Evolutionary conservation across 192 early-diverging fungal species (phyloP), one percentile per base, ranked within the genome.

Genomic region (Gaertneriomyces sp.): DNA sequence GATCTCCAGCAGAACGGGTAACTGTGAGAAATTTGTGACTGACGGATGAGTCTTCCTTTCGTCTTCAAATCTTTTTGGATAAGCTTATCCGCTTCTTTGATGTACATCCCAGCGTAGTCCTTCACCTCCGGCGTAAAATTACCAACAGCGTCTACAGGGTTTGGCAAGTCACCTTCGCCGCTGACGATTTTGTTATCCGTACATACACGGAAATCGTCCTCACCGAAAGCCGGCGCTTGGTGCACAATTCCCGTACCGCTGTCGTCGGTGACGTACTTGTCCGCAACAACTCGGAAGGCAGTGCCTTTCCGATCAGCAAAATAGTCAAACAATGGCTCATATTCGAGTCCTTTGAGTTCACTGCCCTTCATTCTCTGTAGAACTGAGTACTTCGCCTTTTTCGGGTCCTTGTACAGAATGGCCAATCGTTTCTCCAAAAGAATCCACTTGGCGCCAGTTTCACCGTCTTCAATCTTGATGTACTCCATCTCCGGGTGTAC

Each of bases 1-100:
- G 94, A 94, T 43, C 96, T 84, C 90, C 91, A 98, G 82, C 97
- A 99, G 88, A 95, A 93, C 47, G 95, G 95, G 75, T 97, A 98
- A 71, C 85, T 88, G 82, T 99, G 97, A 66, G 84, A 88, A 56
- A 92, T 67, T 59, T 94, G 91, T 9, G 90, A 83, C 77, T 99
- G 95, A 50, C 92, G 86, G 65, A 98, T 93, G 64, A 99, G 77
- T 4, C 95, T 86, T 8, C 87, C 87, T 41, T 70, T 77, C 14
- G 70, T 65, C 84, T 98, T 98, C 65, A 99, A 61, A 72, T 88
- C 79, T 81, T 97, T 98, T 73, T 91, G 87, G 65, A 99, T 96
- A 11, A 75, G 71, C 87, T 99, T 99, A 80, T 99, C 97, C 7
- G 97, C 97, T 57, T 96, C 92, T 83, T 99, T 99, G 69, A 98